Percentiles rank a stretch among this genome's conserved stretches.
Evolutionary conservation across 495 filamentous ascomycete species (phyloP).

Genomic region (Hypoxylon perforatum): DNA sequence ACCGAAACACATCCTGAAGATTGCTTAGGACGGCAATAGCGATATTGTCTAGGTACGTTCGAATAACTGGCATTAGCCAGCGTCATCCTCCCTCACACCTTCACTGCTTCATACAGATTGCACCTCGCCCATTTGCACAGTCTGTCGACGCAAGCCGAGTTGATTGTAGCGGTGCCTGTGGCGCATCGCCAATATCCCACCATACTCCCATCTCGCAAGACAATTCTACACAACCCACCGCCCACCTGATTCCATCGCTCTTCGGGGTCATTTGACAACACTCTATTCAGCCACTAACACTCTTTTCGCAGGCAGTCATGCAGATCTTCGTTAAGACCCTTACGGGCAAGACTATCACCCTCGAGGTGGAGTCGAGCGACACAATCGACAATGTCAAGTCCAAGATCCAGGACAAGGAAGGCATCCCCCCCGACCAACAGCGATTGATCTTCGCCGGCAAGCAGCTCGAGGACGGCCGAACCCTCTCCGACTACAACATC

Average conservation of each 20-base stretch:
- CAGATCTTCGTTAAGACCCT: constrained; percentile 99
- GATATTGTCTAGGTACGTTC: constrained; percentile 68
- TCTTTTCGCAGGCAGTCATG: constrained; percentile 73
- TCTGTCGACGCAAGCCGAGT: too few species aligned
- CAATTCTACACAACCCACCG: too few species aligned
- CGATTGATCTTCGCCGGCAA: constrained; percentile 99
- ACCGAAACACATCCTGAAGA: constrained; percentile 54
- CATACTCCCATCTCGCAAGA: too few species aligned
- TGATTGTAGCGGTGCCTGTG: too few species aligned
- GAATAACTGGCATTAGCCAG: too few species aligned
- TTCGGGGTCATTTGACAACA: background rate
- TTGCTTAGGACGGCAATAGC: constrained; percentile 67
- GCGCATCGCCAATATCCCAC: too few species aligned
- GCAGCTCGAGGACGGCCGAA: constrained; percentile 99
- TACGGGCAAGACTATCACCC: constrained; percentile 99
- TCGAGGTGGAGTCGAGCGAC: constrained; percentile 99
- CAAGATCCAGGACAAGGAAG: constrained; percentile 96
- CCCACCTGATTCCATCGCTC: too few species aligned
- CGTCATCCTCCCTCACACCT: constrained; percentile 1
- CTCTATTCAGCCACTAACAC: constrained; percentile 19
- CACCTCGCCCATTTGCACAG: too few species aligned
- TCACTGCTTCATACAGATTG: constrained; percentile 32
- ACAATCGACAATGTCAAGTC: constrained; percentile 99
- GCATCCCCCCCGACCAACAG: constrained; percentile 99
- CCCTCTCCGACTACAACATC: constrained; percentile 99